Evolutionary conservation across 129 eudicot genomes (phyloP).

Genomic region (Flaveria brownii): DNA sequence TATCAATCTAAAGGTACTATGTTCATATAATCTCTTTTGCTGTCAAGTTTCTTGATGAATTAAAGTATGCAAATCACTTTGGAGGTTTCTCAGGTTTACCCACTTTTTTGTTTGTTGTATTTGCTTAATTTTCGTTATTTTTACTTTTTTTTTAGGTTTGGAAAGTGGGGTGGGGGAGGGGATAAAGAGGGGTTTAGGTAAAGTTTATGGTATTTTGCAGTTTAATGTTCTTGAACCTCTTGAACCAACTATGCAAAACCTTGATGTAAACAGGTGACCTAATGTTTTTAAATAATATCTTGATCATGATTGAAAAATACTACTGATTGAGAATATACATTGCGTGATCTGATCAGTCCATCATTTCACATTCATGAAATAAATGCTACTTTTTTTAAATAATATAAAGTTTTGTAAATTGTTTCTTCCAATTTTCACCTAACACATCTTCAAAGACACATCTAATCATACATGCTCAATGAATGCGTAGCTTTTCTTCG

Average conservation of each 20-base stretch:
- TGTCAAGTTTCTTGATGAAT: conserved; percentile 25
- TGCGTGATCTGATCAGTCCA: conserved; percentile 10
- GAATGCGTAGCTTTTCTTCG: too few species aligned
- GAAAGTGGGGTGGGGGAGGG: conserved; percentile 28
- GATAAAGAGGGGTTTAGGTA: conserved; percentile 20
- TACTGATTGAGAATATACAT: conserved; percentile 7
- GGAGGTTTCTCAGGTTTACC: not conserved
- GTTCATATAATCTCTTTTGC: conserved; percentile 26
- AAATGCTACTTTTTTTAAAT: too few species aligned
- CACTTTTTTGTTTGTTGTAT: conserved; percentile 20
- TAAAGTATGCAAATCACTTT: conserved; percentile 18
- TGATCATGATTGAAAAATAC: not conserved
- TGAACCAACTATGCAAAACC: conserved; percentile 25
- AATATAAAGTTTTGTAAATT: too few species aligned
- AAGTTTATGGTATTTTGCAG: conserved; percentile 18
- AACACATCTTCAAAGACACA: too few species aligned
- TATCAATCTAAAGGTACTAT: conserved; percentile 9
- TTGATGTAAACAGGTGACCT: conserved; percentile 38
- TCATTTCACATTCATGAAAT: not conserved
- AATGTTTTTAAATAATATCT: conserved; percentile 23
- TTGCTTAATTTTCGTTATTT: not conserved
- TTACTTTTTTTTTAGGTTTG: conserved; percentile 19
- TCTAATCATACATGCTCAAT: too few species aligned
- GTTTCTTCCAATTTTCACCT: too few species aligned
- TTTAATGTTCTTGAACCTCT: conserved; percentile 27